Evolutionary conservation across 1,139 yeast species (phyloP), one percentile per base, ranked within the genome.

Genomic region (Hansenula lynferdii): DNA sequence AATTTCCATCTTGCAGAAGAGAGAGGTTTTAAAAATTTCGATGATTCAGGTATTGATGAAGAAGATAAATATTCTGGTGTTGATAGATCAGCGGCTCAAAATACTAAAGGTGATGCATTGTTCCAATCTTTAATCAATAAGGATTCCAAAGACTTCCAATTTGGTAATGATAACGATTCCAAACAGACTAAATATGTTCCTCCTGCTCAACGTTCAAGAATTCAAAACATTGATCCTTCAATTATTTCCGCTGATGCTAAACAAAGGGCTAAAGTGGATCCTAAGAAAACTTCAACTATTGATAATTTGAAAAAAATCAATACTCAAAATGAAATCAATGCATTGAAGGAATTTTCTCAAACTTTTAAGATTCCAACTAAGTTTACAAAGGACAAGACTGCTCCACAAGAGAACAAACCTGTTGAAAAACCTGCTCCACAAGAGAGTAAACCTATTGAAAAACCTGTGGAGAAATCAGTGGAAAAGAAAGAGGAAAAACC

Each of bases 31-130:
- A 59, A 59, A n/a, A n/a, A n/a, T 17, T 75, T 84, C 29, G 96
- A 86, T 56, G 96, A 86, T 57, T 75, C 85, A 45, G 96, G 95
- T 3, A 50, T 85, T 51, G 97, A 92, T 60, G 98, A 92, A 63
- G 99, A 94, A 60, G 97, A 89, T 61, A 85, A 85, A 62, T 92
- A 90, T 57, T 87, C 97, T 3, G 97, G 97, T 34, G 98, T 92
- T 38, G 76, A 64, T 77, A 47, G 65, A 29, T 28, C 41, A 14
- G 25, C 37, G 16, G 33, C 43, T 10, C 67, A 56, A 35, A n/a
- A 29, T 29, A 54, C 65, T 36, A 68, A 84, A 49, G 84, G 84
- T 23, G 80, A 75, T 48, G 85, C 79, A 42, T 62, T 80, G 42
- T 71, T 80, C 70, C 84, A 84, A 4, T 80, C 84, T 6, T 67